phyloP scores from a whole-genome alignment of 2,329 filamentous ascomycete species.

The Daldinia sp. region DNA sequence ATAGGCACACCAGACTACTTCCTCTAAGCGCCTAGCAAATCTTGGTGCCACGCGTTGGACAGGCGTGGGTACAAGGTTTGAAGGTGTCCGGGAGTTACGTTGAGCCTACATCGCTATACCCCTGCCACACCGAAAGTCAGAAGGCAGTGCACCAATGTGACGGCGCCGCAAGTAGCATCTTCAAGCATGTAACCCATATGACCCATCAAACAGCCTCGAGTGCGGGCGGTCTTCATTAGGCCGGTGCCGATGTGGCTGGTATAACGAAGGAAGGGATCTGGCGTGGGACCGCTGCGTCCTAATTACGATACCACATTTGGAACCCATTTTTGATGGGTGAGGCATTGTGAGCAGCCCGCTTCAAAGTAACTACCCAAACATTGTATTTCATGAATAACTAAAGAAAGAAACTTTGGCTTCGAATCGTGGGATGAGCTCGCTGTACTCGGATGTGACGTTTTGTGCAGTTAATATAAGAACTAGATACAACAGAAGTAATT shows the following conservation, averaged over 20 bases:
- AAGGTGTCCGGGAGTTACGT: conserved; percentile 34
- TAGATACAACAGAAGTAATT: conserved; percentile 4
- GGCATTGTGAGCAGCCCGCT: conserved; percentile 26
- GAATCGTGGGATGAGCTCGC: conserved; percentile 4
- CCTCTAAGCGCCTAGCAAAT: conserved; percentile 72
- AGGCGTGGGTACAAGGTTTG: conserved; percentile 38
- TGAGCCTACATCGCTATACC: conserved; percentile 35
- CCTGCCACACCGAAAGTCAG: conserved; percentile 35
- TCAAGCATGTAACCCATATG: conserved; percentile 20
- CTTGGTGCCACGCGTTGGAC: conserved; percentile 28
- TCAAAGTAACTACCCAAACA: conserved; percentile 33
- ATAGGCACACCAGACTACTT: conserved; percentile 95
- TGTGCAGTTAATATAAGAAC: neutral
- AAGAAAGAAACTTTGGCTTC: conserved; percentile 15
- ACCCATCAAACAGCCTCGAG: conserved; percentile 13
- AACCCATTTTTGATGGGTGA: conserved; percentile 22
- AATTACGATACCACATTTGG: conserved; percentile 16
- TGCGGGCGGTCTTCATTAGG: conserved; percentile 13
- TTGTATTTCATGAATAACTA: conserved; percentile 25
- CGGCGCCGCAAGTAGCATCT: conserved; percentile 18
- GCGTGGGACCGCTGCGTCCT: conserved; percentile 3
- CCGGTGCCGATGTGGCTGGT: conserved; percentile 20
- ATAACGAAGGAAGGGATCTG: conserved; percentile 10
- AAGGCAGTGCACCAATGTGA: conserved; percentile 15
- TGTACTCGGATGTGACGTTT: neutral